Evolutionary conservation across 306 rosid genomes (phyloP).

Genomic region (Cicer arietinum): DNA sequence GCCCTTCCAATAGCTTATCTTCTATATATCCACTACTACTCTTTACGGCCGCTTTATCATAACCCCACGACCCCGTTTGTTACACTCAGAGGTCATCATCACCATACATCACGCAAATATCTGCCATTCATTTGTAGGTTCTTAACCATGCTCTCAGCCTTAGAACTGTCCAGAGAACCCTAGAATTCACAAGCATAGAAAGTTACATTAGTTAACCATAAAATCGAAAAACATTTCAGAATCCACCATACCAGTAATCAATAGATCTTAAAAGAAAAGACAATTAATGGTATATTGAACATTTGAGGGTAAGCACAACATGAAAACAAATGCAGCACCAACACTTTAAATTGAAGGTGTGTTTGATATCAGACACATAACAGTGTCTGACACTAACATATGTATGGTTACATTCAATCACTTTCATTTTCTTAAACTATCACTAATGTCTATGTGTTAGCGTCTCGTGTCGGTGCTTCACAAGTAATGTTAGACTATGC

Average conservation of each 20-base stretch:
- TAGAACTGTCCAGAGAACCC: conserved; percentile 88
- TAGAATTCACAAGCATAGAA: conserved; percentile 47
- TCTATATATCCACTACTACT: conserved; percentile 34
- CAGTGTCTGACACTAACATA: too few species aligned
- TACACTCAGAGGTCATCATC: conserved; percentile 43
- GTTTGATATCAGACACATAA: too few species aligned
- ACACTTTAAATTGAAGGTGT: too few species aligned
- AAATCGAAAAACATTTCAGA: not conserved
- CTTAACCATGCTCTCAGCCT: conserved; percentile 94
- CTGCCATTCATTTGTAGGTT: conserved; percentile 84
- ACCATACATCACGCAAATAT: conserved; percentile 98
- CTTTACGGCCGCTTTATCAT: conserved; percentile 30
- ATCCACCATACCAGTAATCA: not conserved
- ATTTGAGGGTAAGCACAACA: conserved; percentile 9
- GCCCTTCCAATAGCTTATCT: conserved; percentile 38
- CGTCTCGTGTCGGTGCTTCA: too few species aligned
- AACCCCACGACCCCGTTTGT: not conserved
- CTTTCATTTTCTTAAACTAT: too few species aligned
- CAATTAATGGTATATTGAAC: not conserved
- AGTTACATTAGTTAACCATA: conserved; percentile 36
- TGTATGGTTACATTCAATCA: too few species aligned
- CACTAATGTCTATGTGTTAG: too few species aligned
- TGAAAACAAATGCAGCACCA: not conserved
- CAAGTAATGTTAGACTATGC: not conserved
- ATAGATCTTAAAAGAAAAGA: not conserved